Base-by-base conservation (phyloP, 345 rosid genomes). In the Clausena lansium region DNA sequence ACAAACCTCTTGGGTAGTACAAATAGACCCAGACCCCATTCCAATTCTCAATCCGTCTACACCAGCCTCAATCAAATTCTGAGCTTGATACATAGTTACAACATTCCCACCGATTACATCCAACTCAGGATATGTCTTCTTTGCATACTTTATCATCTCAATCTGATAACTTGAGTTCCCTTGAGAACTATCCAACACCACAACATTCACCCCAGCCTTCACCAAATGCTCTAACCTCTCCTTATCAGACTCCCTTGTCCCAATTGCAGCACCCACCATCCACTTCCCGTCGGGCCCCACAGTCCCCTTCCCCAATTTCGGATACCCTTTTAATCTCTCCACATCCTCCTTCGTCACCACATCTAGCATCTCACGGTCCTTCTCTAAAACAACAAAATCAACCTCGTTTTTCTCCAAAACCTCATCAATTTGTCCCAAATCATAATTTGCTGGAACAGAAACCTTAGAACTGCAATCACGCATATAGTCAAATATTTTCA, bases 11-110 rank as follows among this genome's bases (percentile, higher is more conserved):
- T 95, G 98, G 2, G 98, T 95, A 69, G 98, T 95, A 75, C 98
- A 95, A 39, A 95, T 95, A 52, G 98, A 93, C 33, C 98, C 98
- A 77, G 98, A 93, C 6, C 98, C 98, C 98, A 93, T 95, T 67
- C 98, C 97, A 10, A 95, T 91, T 85, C 98, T 84, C 66, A 95
- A 76, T 27, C 92, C 98, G 86, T 93, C 98, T 25, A 87, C 96
- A 28, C 97, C 97, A 0, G 93, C 91, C 59, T 89, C 86, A 58
- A 93, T 93, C 91, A 95, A 81, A 84, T 93, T 95, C 64, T 92
- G 92, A 2, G 98, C 95, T 79, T 95, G 98, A 73, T 83, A 85
- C 87, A 84, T 83, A 0, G 99, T 95, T 78, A 95, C 99, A 63
- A 95, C 93, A 65, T 95, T 95, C 8, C 99, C 99, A 64, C 96